Evolutionary conservation across 1,139 yeast species (phyloP).

Genomic region (Yamadazyma dendronema): DNA sequence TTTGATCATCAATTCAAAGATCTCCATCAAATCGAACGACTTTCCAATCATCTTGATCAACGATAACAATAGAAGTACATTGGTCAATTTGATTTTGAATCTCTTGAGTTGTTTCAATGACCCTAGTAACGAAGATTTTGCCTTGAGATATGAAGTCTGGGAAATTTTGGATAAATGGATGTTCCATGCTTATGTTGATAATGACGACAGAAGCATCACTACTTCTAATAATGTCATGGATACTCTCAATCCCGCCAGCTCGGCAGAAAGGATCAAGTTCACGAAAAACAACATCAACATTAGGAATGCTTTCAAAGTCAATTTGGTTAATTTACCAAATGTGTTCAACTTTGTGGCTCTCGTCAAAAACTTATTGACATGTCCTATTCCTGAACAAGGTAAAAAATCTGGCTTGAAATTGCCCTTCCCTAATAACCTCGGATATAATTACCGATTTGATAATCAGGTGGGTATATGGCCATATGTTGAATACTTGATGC

Average conservation of each 20-base stretch:
- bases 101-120: constrained; percentile 51
- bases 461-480: constrained; percentile 71
- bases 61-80: constrained; percentile 36
- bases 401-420: constrained; percentile 37
- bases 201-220: constrained; percentile 1
- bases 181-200: constrained; percentile 38
- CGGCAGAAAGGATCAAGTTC: constrained; percentile 16
- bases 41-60: constrained; percentile 24
- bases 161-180: constrained; percentile 70
- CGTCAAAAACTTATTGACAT: constrained; percentile 34
- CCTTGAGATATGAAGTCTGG: constrained; percentile 60
- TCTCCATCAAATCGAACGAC: constrained; percentile 20
- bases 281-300: constrained; percentile 29
- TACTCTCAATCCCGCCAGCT: constrained; percentile 1
- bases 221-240: constrained; percentile 18
- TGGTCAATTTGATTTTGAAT: constrained; percentile 35
- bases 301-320: constrained; percentile 31
- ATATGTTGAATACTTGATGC: constrained; percentile 67
- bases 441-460: constrained; percentile 51
- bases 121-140: constrained; percentile 14
- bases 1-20: constrained; percentile 22
- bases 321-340: constrained; percentile 46
- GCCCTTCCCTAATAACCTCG: constrained; percentile 67
- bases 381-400: constrained; percentile 20
- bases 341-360: constrained; percentile 63